Base-by-base conservation (phyloP, 495 filamentous ascomycete species). In the Zalerion maritima region DNA sequence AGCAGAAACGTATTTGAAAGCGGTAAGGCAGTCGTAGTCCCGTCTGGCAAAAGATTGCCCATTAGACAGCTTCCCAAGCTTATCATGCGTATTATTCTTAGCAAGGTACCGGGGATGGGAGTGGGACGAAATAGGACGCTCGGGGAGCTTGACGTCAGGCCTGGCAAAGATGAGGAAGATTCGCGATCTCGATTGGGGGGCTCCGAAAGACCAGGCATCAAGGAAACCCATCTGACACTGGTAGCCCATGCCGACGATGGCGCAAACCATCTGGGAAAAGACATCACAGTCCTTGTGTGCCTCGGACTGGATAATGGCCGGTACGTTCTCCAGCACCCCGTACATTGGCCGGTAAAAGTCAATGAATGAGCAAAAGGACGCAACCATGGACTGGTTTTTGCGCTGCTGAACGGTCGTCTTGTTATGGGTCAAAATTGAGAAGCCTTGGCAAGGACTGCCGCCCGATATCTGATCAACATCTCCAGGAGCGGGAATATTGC, bases 401-500 rank as follows among this genome's bases (percentile, higher is more conserved):
- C 73, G 40, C 50, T 52, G 62, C 26, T 15, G 46, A 34, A 40
- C 43, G 4, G 52, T 59, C 40, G 35, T 57, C 36, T 57, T 70
- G 32, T 66, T 45, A 0, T 21, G 17, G n/a, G 82, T 81, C 0
- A 74, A 44, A 0, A 38, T 28, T 1, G 76, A 79, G 45, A 78
- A 85, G 0, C 75, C 81, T 21, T 71, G 78, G 38, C 80, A 86
- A 0, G 80, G 80, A 34, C 63, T 75, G 1, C 80, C 80, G 8
- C 71, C 80, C 21, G 66, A 59, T n/a, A 83, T 70, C 21, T 78
- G 67, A 2, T 78, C 67, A 9, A 85, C 65, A 10, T 72, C 62
- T 3, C 73, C 74, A 16, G 65, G 59, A 12, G 29, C 29, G 2
- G 75, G 66, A n/a, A 78, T 52, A 3, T 50, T 37, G 3, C 43